These are phyloP conservation scores for Ramaria sp. DNA, from an alignment of 768 basidiomycete species.

Conservation along the genomic window DNA sequence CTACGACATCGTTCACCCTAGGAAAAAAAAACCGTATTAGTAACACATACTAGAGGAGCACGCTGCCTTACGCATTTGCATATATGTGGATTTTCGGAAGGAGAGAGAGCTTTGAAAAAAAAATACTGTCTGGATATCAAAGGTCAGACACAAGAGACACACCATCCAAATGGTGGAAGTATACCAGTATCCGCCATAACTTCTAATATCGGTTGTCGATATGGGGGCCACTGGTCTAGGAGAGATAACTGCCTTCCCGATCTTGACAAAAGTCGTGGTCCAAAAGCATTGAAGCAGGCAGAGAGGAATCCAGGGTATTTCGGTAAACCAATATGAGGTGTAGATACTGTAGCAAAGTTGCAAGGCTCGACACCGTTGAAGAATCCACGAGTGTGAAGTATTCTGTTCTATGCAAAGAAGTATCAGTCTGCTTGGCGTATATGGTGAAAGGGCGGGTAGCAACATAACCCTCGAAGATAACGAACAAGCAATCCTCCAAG, in stretches of 20 bases:
- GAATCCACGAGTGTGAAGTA: constrained; percentile 56
- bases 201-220: constrained; percentile 55
- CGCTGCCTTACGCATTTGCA: constrained; percentile 46
- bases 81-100: constrained; percentile 66
- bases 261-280: constrained; percentile 58
- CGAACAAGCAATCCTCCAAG: constrained; percentile 76
- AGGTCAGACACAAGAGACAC: not conserved
- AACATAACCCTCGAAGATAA: constrained; percentile 70
- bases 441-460: no score
- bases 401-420: constrained; percentile 24
- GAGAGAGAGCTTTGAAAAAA: constrained; percentile 55
- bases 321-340: constrained; percentile 71
- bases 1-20: constrained; percentile 67
- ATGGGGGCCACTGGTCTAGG: constrained; percentile 59
- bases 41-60: constrained; percentile 44
- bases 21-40: constrained; percentile 83
- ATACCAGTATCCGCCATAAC: constrained; percentile 73
- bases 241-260: constrained; percentile 74
- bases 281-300: constrained; percentile 47
- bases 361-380: constrained; percentile 61
- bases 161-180: constrained; percentile 11
- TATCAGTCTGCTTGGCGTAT: not conserved
- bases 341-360: constrained; percentile 77
- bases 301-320: constrained; percentile 51
- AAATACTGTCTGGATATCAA: constrained; percentile 44